Evolutionary conservation across 306 rosid genomes (phyloP).

Genomic region (Castanea mollissima): DNA sequence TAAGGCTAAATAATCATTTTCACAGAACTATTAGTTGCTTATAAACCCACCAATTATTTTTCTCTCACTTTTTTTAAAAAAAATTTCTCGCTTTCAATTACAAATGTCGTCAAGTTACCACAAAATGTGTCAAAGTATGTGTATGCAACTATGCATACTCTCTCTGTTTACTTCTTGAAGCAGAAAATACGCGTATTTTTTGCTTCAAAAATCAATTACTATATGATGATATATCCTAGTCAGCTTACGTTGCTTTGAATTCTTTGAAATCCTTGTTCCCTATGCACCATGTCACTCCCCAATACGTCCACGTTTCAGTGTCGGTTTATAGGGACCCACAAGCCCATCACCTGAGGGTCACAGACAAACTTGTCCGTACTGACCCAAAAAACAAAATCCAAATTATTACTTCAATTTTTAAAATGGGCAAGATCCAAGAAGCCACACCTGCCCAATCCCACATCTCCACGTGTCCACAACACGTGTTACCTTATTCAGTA

Average conservation of each 20-base stretch:
- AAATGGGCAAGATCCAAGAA: constrained; percentile 1
- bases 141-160: no score
- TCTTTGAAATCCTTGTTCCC: not conserved
- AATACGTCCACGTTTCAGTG: constrained; percentile 42
- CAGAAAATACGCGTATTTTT: not conserved
- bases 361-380: not conserved
- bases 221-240: not conserved
- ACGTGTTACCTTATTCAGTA: not conserved
- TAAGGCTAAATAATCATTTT: no score
- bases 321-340: constrained; percentile 43
- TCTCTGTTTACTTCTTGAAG: not conserved
- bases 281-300: constrained; percentile 19
- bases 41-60: no score
- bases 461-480: constrained; percentile 35
- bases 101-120: no score
- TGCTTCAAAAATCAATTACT: not conserved
- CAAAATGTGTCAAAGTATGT: no score
- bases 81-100: no score
- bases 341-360: not conserved
- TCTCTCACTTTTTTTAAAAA: no score
- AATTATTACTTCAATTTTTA: not conserved
- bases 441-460: not conserved
- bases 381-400: not conserved
- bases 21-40: no score
- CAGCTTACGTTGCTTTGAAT: constrained; percentile 5